Base-by-base conservation (phyloP, 2,329 filamentous ascomycete species). In the Teratosphaeria viscida region DNA sequence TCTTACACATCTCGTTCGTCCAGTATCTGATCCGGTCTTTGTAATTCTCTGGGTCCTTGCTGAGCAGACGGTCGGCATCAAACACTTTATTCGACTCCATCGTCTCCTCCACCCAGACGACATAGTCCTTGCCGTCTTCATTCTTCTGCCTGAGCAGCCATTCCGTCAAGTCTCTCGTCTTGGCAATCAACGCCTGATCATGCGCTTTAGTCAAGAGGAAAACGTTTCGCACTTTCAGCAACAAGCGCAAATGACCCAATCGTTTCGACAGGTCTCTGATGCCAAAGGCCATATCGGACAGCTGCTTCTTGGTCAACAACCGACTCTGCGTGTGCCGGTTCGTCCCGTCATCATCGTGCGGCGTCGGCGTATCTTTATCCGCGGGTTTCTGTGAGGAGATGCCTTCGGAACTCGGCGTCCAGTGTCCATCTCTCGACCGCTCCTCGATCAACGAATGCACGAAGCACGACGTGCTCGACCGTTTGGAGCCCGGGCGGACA, bases 231-330 rank as follows among this genome's bases (percentile, higher is more conserved):
- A 95, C 90, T 57, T 87, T 86, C 65, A 96, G 84, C 72, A 87
- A 89, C 63, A 99, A 79, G 60, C 87, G 84, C 72, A 97, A 86
- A 73, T 86, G 91, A 57, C 90, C 89, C 61, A 97, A 77, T 61
- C 89, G 87, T 70, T 95, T 88, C 34, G 89, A 92, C 60, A 99
- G 78, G 74, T 96, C 90, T 55, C 94, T 82, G 60, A 97, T 94
- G 29, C 92, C 92, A 85, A 92, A 92, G 0, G 92, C 92, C 92
- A 99, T 97, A 68, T 97, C 94, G 14, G 88, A 91, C 52, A 99
- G 80, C 74, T 99, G 90, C 73, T 89, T 91, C 78, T 97, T 97
- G 1, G 92, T 96, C 65, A 97, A 80, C 56, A 96, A 82, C n/a
- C 92, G 83, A 61, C 84, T 86, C 59, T 85, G 78, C 19, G 80